Evolutionary conservation across 2,329 filamentous ascomycete species (phyloP), one percentile per base, ranked within the genome.

Genomic region (Thelonectria olida): DNA sequence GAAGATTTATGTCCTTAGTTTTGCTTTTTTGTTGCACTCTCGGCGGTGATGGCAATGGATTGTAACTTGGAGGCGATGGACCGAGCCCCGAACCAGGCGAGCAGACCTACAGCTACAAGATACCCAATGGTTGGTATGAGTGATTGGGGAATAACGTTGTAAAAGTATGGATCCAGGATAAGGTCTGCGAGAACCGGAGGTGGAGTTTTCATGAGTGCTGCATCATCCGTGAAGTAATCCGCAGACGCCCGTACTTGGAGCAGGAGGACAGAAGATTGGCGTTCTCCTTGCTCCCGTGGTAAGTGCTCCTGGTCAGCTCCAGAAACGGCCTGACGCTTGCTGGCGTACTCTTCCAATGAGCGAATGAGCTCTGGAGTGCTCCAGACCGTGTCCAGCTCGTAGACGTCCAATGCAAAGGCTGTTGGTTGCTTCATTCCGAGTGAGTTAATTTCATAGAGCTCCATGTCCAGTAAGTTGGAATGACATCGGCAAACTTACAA

Each of bases 161-260:
- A 79, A 39, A 96, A 62, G 73, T 90, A 98, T 1, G 93, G 93
- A 76, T 98, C 96, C 22, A 99, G 86, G 70, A 97, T 91, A 76
- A 89, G 78, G 69, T 99, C 95, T 52, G 90, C 90, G 54, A 88
- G 81, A 4, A 98, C 93, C 0, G 88, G 86, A 2, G 90, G 89
- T 13, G 92, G 90, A 63, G 84, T 72, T 49, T 81, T 78, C 95
- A 98, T 98, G 71, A 97, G 84, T 2, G 84, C 84, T 63, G 81
- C 78, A 73, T 97, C 85, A 60, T 88, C 84, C 10, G 92, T 91
- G 77, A 92, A 96, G 80, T 95, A 99, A 71, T 96, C 92, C 47
- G 96, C 93, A 19, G 90, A 88, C 13, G 93, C 87, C 64, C 85
- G 83, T 53, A 98, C 82, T 64, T 88, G 90, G 3, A 98, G 85